phyloP scores from a whole-genome alignment of 2,329 filamentous ascomycete species.

The Claviceps sp. region DNA sequence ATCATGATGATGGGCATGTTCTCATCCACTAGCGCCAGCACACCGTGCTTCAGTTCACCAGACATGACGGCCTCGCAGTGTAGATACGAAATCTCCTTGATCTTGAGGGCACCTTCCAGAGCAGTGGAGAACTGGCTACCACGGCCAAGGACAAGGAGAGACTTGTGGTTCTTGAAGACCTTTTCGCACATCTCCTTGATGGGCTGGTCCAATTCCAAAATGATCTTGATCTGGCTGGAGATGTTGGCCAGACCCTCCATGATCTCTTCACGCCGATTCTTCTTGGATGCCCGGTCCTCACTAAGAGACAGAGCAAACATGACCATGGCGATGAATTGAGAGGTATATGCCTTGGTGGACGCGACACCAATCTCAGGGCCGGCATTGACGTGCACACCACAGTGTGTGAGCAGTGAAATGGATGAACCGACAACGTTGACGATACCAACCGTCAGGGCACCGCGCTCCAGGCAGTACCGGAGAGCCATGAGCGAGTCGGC shows the following conservation, averaged over 20 bases:
- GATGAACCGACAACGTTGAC: conserved; percentile 98
- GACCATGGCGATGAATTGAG: conserved; percentile 98
- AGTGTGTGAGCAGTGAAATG: conserved; percentile 97
- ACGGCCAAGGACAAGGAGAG: conserved; percentile 79
- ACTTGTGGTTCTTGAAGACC: conserved; percentile 96
- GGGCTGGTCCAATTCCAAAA: conserved; percentile 77
- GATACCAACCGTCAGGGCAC: conserved; percentile 91
- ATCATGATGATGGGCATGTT: conserved; percentile 99
- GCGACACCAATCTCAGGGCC: conserved; percentile 98
- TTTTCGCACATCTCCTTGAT: conserved; percentile 92
- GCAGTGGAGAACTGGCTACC: conserved; percentile 95
- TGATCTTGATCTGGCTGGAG: conserved; percentile 81
- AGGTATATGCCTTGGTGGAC: conserved; percentile 98
- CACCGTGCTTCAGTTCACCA: conserved; percentile 97
- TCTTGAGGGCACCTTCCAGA: conserved; percentile 94
- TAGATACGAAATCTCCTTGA: conserved; percentile 99
- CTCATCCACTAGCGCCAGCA: conserved; percentile 92
- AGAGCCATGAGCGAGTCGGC: conserved; percentile 95
- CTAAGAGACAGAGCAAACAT: conserved; percentile 97
- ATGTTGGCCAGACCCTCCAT: conserved; percentile 84
- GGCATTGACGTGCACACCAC: conserved; percentile 98
- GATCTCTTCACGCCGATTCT: conserved; percentile 82
- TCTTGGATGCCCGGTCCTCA: conserved; percentile 93
- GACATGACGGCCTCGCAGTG: conserved; percentile 99
- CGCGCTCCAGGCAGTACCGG: conserved; percentile 94